A percentile compares a stretch with the other conserved stretches of the same genome.
phyloP scores from a whole-genome alignment of 805 yeast genomes.

The Yarrowia sp. region DNA sequence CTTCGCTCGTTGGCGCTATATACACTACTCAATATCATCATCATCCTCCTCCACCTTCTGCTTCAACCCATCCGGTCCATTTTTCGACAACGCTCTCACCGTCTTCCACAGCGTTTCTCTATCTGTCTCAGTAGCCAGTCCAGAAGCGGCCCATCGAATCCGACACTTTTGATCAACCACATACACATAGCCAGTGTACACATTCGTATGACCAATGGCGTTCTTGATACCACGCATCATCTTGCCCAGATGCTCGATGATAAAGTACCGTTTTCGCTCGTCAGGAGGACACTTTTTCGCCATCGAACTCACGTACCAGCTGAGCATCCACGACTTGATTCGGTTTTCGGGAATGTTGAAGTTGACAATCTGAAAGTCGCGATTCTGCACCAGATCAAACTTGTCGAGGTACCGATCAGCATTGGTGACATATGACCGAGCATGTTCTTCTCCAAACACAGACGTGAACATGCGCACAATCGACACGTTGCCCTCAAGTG shows the following conservation, averaged over 20 bases:
- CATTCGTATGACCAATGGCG: conserved; percentile 69
- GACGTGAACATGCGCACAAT: conserved; percentile 71
- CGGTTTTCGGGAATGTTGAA: conserved; percentile 76
- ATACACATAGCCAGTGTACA: conserved; percentile 82
- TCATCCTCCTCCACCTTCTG: conserved; percentile 16
- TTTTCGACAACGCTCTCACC: conserved; percentile 65
- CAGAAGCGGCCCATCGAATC: conserved; percentile 92
- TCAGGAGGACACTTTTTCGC: conserved; percentile 23
- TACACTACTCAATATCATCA: conserved; percentile 33
- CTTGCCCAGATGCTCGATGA: conserved; percentile 31
- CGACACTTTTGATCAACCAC: conserved; percentile 74
- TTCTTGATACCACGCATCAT: conserved; percentile 52
- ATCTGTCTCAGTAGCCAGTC: conserved; percentile 76
- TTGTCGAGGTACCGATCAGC: conserved; percentile 54
- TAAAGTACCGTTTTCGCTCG: conserved; percentile 21
- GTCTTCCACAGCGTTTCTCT: conserved; percentile 67
- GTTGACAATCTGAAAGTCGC: conserved; percentile 72
- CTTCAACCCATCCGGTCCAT: conserved; percentile 44
- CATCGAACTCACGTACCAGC: conserved; percentile 53
- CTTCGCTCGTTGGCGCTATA: conserved; percentile 5
- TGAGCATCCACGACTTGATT: conserved; percentile 69
- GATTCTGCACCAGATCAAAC: conserved; percentile 52
- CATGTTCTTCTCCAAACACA: conserved; percentile 71
- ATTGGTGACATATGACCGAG: conserved; percentile 63
- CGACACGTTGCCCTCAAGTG: conserved; percentile 61